phyloP scores from a whole-genome alignment of 768 basidiomycete genomes.

The Lactarius evosmus region DNA sequence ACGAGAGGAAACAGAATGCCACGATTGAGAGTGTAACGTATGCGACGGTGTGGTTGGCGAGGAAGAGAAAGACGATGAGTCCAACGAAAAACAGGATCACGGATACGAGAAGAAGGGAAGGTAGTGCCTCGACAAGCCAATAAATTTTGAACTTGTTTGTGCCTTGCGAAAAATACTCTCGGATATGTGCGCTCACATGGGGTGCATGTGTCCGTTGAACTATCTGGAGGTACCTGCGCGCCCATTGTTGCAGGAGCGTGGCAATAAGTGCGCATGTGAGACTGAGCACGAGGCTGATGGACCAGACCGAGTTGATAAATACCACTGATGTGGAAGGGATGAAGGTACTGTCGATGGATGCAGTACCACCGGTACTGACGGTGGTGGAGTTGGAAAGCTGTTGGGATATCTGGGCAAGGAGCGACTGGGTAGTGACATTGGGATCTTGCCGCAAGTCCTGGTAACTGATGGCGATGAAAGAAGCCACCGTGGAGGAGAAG shows the following conservation, averaged over 20 bases:
- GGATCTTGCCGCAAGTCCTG: not conserved
- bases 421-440: constrained; percentile 10
- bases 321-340: not conserved
- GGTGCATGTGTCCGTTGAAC: not conserved
- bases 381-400: constrained; percentile 1
- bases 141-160: not conserved
- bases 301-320: constrained; percentile 6
- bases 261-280: constrained; percentile 3
- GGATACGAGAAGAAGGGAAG: not conserved
- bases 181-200: not conserved
- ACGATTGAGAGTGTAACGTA: too few relatives aligned
- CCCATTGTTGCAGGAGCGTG: constrained; percentile 19
- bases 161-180: not conserved
- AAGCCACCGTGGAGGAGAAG: constrained; percentile 12
- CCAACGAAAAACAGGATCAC: constrained; percentile 15
- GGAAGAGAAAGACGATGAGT: constrained; percentile 10
- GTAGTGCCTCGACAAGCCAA: not conserved
- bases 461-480: not conserved
- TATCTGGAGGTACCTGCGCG: constrained; percentile 8
- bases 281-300: constrained; percentile 10
- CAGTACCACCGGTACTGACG: not conserved
- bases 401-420: constrained; percentile 19
- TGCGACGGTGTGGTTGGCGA: constrained; percentile 2
- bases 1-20: not conserved
- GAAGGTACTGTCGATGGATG: not conserved